Evolutionary conservation across 345 rosid species (phyloP).

Genomic region (Gynandropsis gynandra): DNA sequence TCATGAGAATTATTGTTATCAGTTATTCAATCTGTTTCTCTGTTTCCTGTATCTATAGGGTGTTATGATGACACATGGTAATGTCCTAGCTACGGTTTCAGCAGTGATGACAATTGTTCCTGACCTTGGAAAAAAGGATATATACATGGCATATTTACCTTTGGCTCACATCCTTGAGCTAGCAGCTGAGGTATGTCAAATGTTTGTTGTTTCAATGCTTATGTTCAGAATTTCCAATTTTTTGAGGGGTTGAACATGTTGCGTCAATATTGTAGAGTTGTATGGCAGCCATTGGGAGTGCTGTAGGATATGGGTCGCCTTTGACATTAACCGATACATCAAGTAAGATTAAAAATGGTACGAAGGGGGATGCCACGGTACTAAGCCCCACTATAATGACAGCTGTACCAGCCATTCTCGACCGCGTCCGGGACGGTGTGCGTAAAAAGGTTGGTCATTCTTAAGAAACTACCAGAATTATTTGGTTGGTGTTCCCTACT

Average conservation of each 20-base stretch:
- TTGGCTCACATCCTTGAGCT: slow-evolving; percentile 95
- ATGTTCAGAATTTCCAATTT: slow-evolving; percentile 4
- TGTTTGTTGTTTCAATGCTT: slow-evolving; percentile 5
- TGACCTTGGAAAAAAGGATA: slow-evolving; percentile 66
- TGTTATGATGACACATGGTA: slow-evolving; percentile 97
- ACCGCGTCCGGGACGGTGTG: slow-evolving; percentile 96
- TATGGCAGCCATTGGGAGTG: slow-evolving; percentile 76
- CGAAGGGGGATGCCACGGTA: slow-evolving; percentile 81
- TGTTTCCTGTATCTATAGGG: slow-evolving; percentile 45
- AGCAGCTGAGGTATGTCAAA: slow-evolving; percentile 70
- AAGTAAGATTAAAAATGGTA: slow-evolving; percentile 82
- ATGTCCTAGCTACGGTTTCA: slow-evolving; percentile 89
- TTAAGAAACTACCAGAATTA: neutral
- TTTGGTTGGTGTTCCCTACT: neutral
- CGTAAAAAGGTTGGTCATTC: slow-evolving; percentile 63
- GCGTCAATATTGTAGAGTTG: slow-evolving; percentile 45
- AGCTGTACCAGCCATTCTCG: slow-evolving; percentile 99
- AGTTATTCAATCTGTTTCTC: neutral
- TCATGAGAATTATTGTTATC: neutral
- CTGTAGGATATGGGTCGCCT: slow-evolving; percentile 94
- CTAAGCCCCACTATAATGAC: slow-evolving; percentile 88
- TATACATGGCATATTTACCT: slow-evolving; percentile 85
- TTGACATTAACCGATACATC: slow-evolving; percentile 95
- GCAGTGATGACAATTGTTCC: slow-evolving; percentile 95
- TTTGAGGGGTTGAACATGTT: slow-evolving; percentile 9